Evolutionary conservation across 306 rosid species (phyloP).

Genomic region (Begonia loranthoides): DNA sequence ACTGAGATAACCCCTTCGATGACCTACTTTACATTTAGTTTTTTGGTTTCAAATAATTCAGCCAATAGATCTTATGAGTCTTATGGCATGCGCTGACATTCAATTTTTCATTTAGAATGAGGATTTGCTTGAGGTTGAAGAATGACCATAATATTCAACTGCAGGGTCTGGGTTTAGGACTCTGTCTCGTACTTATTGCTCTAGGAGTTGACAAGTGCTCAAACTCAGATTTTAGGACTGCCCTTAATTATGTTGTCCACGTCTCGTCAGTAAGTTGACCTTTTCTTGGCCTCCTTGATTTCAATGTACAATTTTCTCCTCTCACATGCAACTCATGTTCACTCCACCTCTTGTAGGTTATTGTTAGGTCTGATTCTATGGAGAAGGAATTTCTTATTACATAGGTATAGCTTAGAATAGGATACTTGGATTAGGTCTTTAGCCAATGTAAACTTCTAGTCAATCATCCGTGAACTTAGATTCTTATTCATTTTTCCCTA

Average conservation of each 20-base stretch:
- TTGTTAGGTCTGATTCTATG: conserved; percentile 22
- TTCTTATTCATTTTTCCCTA: too few species aligned
- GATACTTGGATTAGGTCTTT: conserved; percentile 27
- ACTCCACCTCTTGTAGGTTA: conserved; percentile 6
- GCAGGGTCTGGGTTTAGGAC: conserved; percentile 91
- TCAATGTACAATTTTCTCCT: conserved; percentile 38
- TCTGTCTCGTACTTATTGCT: conserved; percentile 80
- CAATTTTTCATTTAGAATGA: too few species aligned
- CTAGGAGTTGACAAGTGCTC: conserved; percentile 78
- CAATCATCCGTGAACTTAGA: background rate
- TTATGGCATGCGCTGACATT: too few species aligned
- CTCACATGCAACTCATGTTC: conserved; percentile 25
- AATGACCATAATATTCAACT: conserved; percentile 53
- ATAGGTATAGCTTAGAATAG: background rate
- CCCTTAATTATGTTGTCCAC: conserved; percentile 59
- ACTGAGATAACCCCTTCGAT: background rate
- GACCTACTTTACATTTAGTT: background rate
- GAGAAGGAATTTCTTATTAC: conserved; percentile 12
- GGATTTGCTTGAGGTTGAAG: conserved; percentile 34
- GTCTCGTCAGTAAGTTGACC: conserved; percentile 60
- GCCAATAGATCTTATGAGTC: too few species aligned
- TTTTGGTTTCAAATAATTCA: background rate
- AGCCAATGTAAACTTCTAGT: conserved; percentile 3
- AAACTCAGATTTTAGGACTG: conserved; percentile 63
- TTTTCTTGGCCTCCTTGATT: conserved; percentile 37